Conservation (phyloP, 192 early-diverging fungal species). For the Anaeromyces robustus region DNA sequence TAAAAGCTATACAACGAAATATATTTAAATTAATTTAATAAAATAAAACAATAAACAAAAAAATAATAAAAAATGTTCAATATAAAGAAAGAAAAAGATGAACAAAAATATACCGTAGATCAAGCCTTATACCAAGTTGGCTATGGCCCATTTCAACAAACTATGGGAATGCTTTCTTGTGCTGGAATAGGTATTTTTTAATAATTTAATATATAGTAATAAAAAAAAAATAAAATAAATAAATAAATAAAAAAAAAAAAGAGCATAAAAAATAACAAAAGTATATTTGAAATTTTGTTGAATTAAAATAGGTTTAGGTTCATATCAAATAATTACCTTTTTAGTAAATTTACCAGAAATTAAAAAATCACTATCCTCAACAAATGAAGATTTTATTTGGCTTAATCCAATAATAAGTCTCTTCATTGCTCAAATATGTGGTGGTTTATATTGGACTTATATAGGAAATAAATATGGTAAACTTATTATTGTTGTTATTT, state of each 20-base stretch:
- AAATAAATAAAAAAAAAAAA: too few species aligned
- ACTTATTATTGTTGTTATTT: too few species aligned
- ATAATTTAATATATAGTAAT: too few species aligned
- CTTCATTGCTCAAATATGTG: background rate
- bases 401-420: background rate
- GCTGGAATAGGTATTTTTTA: background rate
- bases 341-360: background rate
- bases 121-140: background rate
- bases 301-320: background rate
- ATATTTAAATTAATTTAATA: too few species aligned
- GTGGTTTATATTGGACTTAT: background rate
- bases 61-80: background rate
- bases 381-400: background rate
- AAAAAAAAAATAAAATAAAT: too few species aligned
- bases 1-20: too few species aligned
- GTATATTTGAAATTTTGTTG: too few species aligned
- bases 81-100: background rate
- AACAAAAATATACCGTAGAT: background rate
- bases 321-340: background rate
- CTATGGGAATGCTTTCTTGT: background rate
- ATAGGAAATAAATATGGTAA: background rate
- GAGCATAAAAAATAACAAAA: too few species aligned
- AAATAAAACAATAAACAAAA: background rate
- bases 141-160: background rate
- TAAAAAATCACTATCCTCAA: background rate